Evolutionary conservation across 1,139 yeast genomes (phyloP).

Genomic region (Yamadazyma membranifaciens): DNA sequence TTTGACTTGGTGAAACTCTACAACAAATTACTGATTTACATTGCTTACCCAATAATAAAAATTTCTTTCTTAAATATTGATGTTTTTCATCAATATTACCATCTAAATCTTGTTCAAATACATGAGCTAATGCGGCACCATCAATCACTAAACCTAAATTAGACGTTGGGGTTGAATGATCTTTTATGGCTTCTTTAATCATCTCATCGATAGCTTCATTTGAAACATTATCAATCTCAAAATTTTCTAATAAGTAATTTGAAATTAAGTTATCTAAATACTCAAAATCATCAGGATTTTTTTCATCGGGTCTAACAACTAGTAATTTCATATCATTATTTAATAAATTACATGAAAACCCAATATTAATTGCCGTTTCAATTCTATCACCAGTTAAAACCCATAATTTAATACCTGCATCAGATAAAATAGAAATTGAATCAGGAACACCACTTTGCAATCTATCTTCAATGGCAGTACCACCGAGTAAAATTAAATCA

Average conservation of each 20-base stretch:
- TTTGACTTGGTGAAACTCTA: conserved; percentile 65
- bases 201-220: conserved; percentile 26
- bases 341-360: conserved; percentile 89
- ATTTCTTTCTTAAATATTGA: conserved; percentile 33
- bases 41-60: conserved; percentile 55
- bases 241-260: conserved; percentile 39
- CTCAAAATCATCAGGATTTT: conserved; percentile 23
- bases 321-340: conserved; percentile 85
- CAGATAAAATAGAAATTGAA: conserved; percentile 76
- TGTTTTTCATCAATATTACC: conserved; percentile 17
- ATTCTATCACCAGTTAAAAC: conserved; percentile 97
- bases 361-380: conserved; percentile 97
- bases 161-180: conserved; percentile 51
- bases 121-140: conserved; percentile 50
- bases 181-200: conserved; percentile 41
- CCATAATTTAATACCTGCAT: conserved; percentile 96
- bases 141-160: conserved; percentile 53
- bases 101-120: conserved; percentile 28
- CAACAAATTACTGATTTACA: conserved; percentile 64
- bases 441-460: conserved; percentile 96
- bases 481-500: conserved; percentile 74
- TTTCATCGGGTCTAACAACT: conserved; percentile 53
- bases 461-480: conserved; percentile 97
- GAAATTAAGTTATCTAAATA: conserved; percentile 37
- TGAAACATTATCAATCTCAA: conserved; percentile 28